Percentiles rank a stretch among this genome's conserved stretches.
Evolutionary conservation across 257 asterid species (phyloP).

Genomic region (Cynanchum wilfordii): DNA sequence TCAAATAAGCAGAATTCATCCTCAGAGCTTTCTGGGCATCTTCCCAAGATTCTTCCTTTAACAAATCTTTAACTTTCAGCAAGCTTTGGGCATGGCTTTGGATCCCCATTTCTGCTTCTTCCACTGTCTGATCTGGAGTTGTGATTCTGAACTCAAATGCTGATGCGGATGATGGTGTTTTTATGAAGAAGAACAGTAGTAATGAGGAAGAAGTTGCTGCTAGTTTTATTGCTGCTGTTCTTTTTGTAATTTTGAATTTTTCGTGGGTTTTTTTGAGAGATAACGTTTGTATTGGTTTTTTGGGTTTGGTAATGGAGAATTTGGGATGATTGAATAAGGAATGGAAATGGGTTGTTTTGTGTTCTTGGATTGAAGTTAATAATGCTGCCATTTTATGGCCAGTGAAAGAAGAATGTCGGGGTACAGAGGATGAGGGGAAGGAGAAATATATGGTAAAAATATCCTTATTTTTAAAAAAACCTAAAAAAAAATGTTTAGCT

Average conservation of each 20-base stretch:
- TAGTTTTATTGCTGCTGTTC: slow-evolving; percentile 20
- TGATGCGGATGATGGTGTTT: slow-evolving; percentile 7
- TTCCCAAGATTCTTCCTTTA: slow-evolving; percentile 46
- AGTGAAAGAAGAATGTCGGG: too few species aligned
- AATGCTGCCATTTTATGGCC: not conserved
- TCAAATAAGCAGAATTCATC: slow-evolving; percentile 44
- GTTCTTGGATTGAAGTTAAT: slow-evolving; percentile 20
- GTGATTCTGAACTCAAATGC: slow-evolving; percentile 60
- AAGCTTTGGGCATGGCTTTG: slow-evolving; percentile 36
- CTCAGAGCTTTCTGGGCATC: slow-evolving; percentile 57
- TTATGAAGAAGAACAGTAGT: slow-evolving; percentile 7
- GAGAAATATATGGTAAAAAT: too few species aligned
- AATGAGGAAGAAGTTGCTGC: slow-evolving; percentile 8
- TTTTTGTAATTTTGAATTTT: slow-evolving; percentile 16
- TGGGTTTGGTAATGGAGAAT: slow-evolving; percentile 10
- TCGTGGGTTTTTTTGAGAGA: slow-evolving; percentile 9
- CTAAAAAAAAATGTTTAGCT: too few species aligned
- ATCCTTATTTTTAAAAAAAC: too few species aligned
- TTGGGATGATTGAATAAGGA: slow-evolving; percentile 8
- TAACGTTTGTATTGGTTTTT: slow-evolving; percentile 16
- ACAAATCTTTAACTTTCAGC: slow-evolving; percentile 38
- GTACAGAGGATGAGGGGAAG: too few species aligned
- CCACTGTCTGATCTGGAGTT: slow-evolving; percentile 56
- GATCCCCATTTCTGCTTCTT: slow-evolving; percentile 52
- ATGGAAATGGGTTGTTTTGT: slow-evolving; percentile 10